Conservation (phyloP, 805 yeast genomes). For the Ogataea salicorniae region DNA sequence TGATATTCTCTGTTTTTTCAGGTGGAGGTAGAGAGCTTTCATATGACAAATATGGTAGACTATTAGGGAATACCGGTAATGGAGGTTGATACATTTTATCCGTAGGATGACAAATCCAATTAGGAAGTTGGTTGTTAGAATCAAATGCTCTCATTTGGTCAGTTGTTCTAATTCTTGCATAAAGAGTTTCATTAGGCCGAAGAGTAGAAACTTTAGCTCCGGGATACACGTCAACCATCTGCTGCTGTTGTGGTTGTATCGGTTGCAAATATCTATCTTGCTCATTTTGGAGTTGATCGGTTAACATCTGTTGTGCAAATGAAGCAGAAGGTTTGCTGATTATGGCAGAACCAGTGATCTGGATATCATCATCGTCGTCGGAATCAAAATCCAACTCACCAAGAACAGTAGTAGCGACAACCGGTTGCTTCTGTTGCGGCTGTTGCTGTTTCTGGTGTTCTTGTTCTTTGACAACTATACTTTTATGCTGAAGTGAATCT, state of each 20-base stretch:
- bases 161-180: background rate
- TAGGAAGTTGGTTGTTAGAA: background rate
- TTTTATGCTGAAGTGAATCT: too few species aligned
- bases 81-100: background rate
- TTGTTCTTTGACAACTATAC: too few species aligned
- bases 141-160: background rate
- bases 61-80: background rate
- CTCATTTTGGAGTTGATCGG: too few species aligned
- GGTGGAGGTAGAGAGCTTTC: too few species aligned
- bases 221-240: too few species aligned
- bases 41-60: background rate
- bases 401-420: background rate
- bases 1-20: too few species aligned
- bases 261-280: too few species aligned
- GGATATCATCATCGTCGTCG: conserved; percentile 5
- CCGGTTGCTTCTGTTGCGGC: too few species aligned
- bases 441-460: too few species aligned
- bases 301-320: background rate
- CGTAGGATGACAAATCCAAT: background rate
- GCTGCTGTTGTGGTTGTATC: too few species aligned
- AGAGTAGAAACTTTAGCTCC: background rate
- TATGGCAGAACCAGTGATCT: conserved; percentile 1
- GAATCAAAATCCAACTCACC: conserved; percentile 6
- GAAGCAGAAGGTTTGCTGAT: background rate
- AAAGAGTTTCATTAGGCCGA: too few species aligned